These are phyloP conservation scores for Fusarium albosuccineum DNA, from an alignment of 2,329 filamentous ascomycete species.

Conservation along the genomic window DNA sequence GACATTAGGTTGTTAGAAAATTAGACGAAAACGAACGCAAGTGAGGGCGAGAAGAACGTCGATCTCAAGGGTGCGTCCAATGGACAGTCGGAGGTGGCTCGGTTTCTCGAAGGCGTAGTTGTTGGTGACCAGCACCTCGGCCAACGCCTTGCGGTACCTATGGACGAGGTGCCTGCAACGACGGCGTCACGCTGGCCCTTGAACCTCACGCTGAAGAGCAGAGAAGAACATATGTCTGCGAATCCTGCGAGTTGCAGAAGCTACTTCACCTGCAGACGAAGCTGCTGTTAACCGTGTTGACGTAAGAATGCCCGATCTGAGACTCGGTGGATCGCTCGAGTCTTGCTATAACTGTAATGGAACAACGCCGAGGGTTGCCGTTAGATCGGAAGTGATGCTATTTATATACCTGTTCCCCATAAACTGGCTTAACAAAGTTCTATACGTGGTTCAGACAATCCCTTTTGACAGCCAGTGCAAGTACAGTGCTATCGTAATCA, in stretches of 20 bases:
- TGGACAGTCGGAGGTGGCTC: slow-evolving; percentile 61
- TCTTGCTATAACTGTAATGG: no score
- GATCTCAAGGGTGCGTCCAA: slow-evolving; percentile 75
- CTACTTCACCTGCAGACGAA: slow-evolving; percentile 16
- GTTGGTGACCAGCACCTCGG: slow-evolving; percentile 76
- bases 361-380: no score
- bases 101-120: slow-evolving; percentile 80
- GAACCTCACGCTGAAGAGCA: slow-evolving; percentile 28
- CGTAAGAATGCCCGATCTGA: no score
- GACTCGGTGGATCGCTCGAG: no score
- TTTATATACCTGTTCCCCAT: no score
- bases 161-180: slow-evolving; percentile 32
- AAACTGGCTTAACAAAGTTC: no score
- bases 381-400: no score
- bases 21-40: slow-evolving; percentile 27
- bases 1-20: slow-evolving; percentile 22
- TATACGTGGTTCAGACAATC: slow-evolving; percentile 63
- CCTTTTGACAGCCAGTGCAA: slow-evolving; percentile 68
- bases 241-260: slow-evolving; percentile 20
- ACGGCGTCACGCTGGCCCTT: slow-evolving; percentile 32
- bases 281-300: slow-evolving; percentile 28
- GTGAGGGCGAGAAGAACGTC: slow-evolving; percentile 77
- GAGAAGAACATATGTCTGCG: slow-evolving; percentile 29
- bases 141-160: slow-evolving; percentile 63
- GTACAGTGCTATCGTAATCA: slow-evolving; percentile 68